Conservation (phyloP, 345 rosid species). For the Citrus unshiu region DNA sequence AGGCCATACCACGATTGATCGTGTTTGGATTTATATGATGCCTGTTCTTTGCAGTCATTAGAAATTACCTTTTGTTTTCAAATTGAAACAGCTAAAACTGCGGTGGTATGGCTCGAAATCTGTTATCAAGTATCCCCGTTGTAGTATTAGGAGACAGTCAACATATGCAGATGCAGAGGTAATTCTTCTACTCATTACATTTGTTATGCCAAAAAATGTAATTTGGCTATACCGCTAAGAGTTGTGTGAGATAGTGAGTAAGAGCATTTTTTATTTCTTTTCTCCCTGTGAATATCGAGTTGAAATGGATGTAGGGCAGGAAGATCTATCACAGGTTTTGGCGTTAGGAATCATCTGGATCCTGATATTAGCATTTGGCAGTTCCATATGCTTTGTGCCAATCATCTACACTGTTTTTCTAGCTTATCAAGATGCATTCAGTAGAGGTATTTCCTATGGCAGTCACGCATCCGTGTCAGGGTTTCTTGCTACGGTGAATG, state of each 20-base stretch:
- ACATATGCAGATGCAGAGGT: constrained; percentile 96
- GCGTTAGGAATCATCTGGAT: constrained; percentile 86
- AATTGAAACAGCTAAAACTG: constrained; percentile 59
- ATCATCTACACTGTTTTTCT: constrained; percentile 49
- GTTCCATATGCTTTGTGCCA: constrained; percentile 55
- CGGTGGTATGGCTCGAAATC: constrained; percentile 90
- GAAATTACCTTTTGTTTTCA: background rate
- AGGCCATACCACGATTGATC: background rate
- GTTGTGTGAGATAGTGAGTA: background rate
- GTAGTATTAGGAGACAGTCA: constrained; percentile 81
- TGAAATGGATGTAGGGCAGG: constrained; percentile 96
- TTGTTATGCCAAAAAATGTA: background rate
- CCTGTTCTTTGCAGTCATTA: background rate
- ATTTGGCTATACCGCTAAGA: background rate
- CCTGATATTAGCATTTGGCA: constrained; percentile 68
- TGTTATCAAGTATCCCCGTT: constrained; percentile 92
- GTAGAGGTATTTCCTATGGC: constrained; percentile 34
- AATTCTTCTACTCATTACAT: constrained; percentile 20
- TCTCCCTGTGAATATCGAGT: constrained; percentile 50
- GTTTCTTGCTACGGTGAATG: constrained; percentile 50
- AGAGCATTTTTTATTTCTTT: constrained; percentile 7
- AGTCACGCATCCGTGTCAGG: constrained; percentile 42
- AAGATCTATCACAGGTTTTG: constrained; percentile 81
- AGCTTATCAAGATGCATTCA: constrained; percentile 54
- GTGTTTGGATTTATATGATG: background rate